Percentiles rank a stretch among this genome's conserved stretches.
These are phyloP conservation scores for Lentinula aciculospora DNA, from an alignment of 768 basidiomycete species.

Conservation along the genomic window DNA sequence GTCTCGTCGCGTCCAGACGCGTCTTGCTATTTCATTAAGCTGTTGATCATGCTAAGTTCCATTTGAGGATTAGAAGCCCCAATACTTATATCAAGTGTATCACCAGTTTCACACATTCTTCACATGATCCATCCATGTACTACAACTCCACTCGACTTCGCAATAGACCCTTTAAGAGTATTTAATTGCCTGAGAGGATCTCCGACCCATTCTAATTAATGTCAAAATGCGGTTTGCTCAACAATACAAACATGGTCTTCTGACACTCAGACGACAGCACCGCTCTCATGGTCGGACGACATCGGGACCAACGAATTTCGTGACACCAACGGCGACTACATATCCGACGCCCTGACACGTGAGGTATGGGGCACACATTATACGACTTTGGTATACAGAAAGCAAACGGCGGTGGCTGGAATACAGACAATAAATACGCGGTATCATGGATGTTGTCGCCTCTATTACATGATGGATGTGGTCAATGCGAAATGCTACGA, in stretches of 20 bases:
- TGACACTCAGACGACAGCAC: no score
- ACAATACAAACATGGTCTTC: no score
- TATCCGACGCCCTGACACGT: no score
- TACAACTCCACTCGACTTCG: no score
- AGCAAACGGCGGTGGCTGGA: not conserved
- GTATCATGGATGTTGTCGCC: not conserved
- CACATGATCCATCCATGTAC: not conserved
- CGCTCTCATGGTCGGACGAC: no score
- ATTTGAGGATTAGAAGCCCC: not conserved
- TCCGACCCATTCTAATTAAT: no score
- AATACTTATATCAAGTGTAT: not conserved
- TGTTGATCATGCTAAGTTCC: not conserved
- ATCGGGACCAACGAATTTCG: no score
- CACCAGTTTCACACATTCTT: not conserved
- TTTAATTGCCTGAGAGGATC: no score
- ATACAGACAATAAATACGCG: not conserved
- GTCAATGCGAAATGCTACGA: not conserved
- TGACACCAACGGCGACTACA: no score
- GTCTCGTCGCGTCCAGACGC: conserved; percentile 4
- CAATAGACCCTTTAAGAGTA: not conserved
- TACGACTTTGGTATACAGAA: not conserved
- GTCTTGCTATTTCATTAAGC: no score
- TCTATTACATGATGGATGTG: not conserved
- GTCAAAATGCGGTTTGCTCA: no score
- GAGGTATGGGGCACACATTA: no score